These are phyloP conservation scores for Fusarium scirpi DNA, from an alignment of 2,329 filamentous ascomycete species.

Conservation along the genomic window DNA sequence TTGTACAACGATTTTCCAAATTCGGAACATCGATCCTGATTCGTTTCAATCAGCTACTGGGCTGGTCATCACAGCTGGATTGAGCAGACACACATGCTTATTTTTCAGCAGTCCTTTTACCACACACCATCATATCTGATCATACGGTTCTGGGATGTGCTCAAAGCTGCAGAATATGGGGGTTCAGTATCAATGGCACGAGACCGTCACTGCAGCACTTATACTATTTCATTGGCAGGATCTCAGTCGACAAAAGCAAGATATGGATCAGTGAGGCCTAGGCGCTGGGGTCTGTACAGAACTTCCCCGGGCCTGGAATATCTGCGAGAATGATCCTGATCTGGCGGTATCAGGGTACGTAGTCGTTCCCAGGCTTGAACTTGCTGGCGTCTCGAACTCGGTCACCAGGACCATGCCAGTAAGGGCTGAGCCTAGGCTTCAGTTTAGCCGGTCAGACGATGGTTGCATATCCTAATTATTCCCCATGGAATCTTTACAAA, in stretches of 20 bases:
- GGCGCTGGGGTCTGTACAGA: conserved; percentile 14
- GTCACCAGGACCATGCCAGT: conserved; percentile 16
- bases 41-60: not conserved
- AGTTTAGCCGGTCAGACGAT: conserved; percentile 43
- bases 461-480: conserved; percentile 6
- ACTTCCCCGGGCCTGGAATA: conserved; percentile 24
- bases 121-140: conserved; percentile 1
- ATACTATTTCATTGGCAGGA: conserved; percentile 10
- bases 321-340: conserved; percentile 13
- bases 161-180: conserved; percentile 20
- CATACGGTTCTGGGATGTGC: conserved; percentile 21
- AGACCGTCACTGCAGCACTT: conserved; percentile 31
- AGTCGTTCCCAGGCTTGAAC: not conserved
- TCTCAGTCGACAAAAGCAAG: conserved; percentile 9
- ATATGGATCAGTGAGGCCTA: conserved; percentile 13
- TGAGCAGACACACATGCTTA: not conserved
- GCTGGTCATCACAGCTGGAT: not conserved
- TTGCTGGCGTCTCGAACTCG: conserved; percentile 9
- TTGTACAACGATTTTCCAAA: conserved; percentile 3
- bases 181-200: conserved; percentile 24
- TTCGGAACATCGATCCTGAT: conserved; percentile 1
- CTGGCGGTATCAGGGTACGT: conserved; percentile 10
- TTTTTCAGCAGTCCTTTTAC: not conserved
- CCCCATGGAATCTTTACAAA: conserved; percentile 16
- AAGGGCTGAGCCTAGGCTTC: conserved; percentile 8